A percentile compares a stretch with the other conserved stretches of the same genome.
Evolutionary conservation across 176 grass and related monocot genomes (phyloP).

Genomic region (Elymus sibiricus): DNA sequence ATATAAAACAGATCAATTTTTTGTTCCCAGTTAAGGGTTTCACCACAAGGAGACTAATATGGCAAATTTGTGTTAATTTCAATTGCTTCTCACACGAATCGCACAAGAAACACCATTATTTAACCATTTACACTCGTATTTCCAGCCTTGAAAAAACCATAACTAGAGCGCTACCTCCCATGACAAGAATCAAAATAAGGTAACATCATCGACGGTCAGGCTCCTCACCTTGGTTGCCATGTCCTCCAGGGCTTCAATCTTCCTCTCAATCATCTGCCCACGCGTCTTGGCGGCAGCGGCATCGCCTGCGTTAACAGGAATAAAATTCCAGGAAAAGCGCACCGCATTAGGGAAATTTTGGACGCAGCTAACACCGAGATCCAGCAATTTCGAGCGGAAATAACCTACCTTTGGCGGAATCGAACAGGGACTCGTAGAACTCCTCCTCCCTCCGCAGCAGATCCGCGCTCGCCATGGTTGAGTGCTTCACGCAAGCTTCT

Average conservation of each 20-base stretch:
- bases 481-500: background rate
- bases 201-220: background rate
- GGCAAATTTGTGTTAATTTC: background rate
- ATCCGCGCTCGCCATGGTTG: constrained; percentile 70
- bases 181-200: background rate
- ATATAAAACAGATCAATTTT: background rate
- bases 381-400: background rate
- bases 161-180: background rate
- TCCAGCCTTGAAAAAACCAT: background rate
- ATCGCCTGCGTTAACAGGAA: constrained; percentile 32
- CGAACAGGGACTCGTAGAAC: constrained; percentile 65
- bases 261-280: constrained; percentile 74
- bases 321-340: background rate
- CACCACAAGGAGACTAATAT: background rate
- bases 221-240: constrained; percentile 56
- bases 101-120: background rate
- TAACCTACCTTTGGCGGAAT: constrained; percentile 53
- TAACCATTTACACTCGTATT: background rate
- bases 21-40: background rate
- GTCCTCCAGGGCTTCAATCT: constrained; percentile 78
- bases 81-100: background rate
- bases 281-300: constrained; percentile 40
- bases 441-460: constrained; percentile 74
- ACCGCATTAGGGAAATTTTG: background rate
- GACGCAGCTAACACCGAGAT: background rate